Conservation (phyloP, 2,329 filamentous ascomycete genomes). For the Colletotrichum sp. region DNA sequence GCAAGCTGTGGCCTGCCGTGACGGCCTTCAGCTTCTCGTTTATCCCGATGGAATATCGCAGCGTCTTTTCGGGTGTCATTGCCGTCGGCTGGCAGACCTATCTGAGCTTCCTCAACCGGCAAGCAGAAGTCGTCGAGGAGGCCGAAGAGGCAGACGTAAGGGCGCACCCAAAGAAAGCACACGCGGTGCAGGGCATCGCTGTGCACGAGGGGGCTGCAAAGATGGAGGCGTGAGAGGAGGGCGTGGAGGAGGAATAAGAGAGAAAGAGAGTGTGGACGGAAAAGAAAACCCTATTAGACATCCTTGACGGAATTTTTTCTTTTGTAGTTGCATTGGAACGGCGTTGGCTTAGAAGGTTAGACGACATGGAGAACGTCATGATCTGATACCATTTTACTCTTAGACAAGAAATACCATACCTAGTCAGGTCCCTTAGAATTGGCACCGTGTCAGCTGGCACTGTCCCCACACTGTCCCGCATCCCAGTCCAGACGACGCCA, state of each 20-base stretch:
- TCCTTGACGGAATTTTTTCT: not conserved
- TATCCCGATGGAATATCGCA: constrained; percentile 78
- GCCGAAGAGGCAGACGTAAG: constrained; percentile 4
- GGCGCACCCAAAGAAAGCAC: not conserved
- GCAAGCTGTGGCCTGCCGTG: constrained; percentile 88
- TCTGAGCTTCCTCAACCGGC: constrained; percentile 78
- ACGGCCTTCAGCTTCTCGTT: constrained; percentile 90
- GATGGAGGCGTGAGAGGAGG: constrained; percentile 2
- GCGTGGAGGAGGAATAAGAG: not conserved
- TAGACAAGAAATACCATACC: not conserved
- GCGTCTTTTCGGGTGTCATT: constrained; percentile 78
- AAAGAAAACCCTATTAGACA: not conserved
- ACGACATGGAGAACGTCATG: constrained; percentile 14
- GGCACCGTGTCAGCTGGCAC: not conserved
- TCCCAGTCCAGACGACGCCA: not conserved
- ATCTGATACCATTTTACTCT: constrained; percentile 1
- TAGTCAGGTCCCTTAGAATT: not conserved
- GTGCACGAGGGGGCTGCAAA: not conserved
- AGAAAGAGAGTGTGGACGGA: not conserved
- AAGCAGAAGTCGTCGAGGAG: constrained; percentile 61
- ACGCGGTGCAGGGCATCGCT: constrained; percentile 9
- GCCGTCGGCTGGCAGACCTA: constrained; percentile 95
- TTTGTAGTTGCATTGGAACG: constrained; percentile 14
- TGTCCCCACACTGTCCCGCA: not conserved
- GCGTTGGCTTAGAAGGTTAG: constrained; percentile 4